Evolutionary conservation across 2,329 filamentous ascomycete species (phyloP), one percentile per base, ranked within the genome.

Genomic region (Colletotrichum falcatum): DNA sequence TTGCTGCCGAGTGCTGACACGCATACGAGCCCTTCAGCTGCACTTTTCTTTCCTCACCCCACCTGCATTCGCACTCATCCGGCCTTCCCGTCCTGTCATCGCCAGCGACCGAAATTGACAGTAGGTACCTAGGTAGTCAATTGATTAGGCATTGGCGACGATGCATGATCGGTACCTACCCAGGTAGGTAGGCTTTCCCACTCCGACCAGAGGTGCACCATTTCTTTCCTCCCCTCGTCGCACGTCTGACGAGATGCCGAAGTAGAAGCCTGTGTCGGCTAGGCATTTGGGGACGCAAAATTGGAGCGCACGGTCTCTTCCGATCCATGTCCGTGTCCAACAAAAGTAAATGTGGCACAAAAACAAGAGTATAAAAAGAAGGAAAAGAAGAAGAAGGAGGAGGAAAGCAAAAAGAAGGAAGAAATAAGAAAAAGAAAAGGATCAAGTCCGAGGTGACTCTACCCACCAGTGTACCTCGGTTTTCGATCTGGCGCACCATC

Each of bases 21-120:
- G 44, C 59, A 61, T 23, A 23, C 26, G 44, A 55, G 53, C 30
- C 23, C 42, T 60, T 23, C 18, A 60, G 28, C 42, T 60, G 42
- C 16, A 35, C 53, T 33, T 37, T 48, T 18, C 58, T 28, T 33
- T 61, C 51, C 4, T 7, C 58, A 48, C 16, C 30, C 42, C n/a
- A 35, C 44, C 58, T 49, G 42, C 58, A 37, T 20, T 48, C n/a
- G 14, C 28, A 61, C 3, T 28, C 30, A 23, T n/a, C n/a, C 58
- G 20, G 28, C 48, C 7, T 46, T 49, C n/a, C 30, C n/a, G n/a
- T n/a, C 44, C n/a, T 30, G 12, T 46, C 56, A 2, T 12, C 18
- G 11, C 39, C 39, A 35, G 28, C 30, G 18, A 39, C 37, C 37
- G 44, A 44, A 44, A 20, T 44, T 6, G 20, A n/a, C 12, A 12